Evolutionary conservation across 2,329 filamentous ascomycete genomes (phyloP).

Genomic region (Diaporthe caulivora): DNA sequence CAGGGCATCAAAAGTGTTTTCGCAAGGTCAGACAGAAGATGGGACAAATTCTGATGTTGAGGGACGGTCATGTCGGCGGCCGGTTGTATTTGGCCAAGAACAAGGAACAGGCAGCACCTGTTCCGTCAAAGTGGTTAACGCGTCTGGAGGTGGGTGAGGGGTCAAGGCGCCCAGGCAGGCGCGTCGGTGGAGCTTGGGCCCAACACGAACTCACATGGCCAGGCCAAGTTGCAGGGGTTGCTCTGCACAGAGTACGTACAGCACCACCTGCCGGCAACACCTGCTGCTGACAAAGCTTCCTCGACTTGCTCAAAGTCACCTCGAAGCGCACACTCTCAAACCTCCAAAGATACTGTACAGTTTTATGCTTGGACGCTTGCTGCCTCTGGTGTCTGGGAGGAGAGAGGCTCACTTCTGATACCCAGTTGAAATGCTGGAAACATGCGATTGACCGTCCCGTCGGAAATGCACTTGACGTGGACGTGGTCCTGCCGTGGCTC

Average conservation of each 20-base stretch:
- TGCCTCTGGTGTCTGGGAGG: no score
- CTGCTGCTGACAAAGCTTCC: constrained; percentile 15
- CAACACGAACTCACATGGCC: constrained; percentile 34
- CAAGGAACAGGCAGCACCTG: neutral
- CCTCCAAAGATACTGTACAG: no score
- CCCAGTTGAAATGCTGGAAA: neutral
- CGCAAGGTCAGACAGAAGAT: no score
- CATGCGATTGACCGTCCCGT: neutral
- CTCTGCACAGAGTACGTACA: no score
- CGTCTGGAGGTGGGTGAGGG: constrained; percentile 18
- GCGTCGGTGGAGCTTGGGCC: constrained; percentile 24
- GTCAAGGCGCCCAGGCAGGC: constrained; percentile 31
- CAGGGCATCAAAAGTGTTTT: neutral
- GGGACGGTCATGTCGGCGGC: neutral
- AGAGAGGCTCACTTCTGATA: no score
- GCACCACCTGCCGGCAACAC: no score
- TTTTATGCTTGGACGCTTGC: neutral
- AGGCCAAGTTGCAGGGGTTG: neutral
- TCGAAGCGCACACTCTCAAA: no score
- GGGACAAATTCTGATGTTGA: neutral
- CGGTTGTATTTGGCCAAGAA: neutral
- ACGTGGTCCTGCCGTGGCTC: neutral
- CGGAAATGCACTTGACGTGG: neutral
- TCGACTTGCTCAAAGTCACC: neutral
- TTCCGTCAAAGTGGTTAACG: constrained; percentile 11